Evolutionary conservation across 495 filamentous ascomycete genomes (phyloP).

Genomic region (Lophiostoma macrostomum): DNA sequence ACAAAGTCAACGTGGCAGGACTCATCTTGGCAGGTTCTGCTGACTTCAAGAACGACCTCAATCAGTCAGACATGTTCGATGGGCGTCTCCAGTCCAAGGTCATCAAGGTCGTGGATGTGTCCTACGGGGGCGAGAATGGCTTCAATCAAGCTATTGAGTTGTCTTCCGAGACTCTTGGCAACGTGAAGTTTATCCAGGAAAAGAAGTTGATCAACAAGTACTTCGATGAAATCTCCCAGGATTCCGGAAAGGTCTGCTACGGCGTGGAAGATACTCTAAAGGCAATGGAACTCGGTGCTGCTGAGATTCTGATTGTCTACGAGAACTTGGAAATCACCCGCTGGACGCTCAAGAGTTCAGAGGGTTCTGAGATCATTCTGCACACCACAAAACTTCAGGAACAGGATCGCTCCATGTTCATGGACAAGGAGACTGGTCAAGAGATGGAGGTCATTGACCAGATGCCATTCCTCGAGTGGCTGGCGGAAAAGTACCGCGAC

Average conservation of each 20-base stretch:
- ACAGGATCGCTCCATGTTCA: constrained; percentile 72
- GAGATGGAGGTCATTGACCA: constrained; percentile 92
- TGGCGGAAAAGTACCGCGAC: constrained; percentile 95
- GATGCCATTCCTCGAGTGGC: constrained; percentile 94
- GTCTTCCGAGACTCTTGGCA: constrained; percentile 90
- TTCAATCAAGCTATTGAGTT: constrained; percentile 99
- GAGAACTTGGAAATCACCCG: constrained; percentile 94
- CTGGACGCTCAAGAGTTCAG: constrained; percentile 78
- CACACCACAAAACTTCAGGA: constrained; percentile 90
- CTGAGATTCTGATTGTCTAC: constrained; percentile 93
- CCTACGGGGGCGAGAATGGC: constrained; percentile 97
- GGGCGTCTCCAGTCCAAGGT: constrained; percentile 85
- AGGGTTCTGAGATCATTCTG: constrained; percentile 66
- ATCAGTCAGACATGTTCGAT: constrained; percentile 97
- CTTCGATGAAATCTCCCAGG: constrained; percentile 97
- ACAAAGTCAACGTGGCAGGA: constrained; percentile 96
- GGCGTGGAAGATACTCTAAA: constrained; percentile 97
- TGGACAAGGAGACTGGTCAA: constrained; percentile 89
- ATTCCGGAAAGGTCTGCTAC: constrained; percentile 93
- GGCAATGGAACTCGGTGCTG: constrained; percentile 92
- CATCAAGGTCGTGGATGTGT: constrained; percentile 98
- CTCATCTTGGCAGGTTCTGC: constrained; percentile 93
- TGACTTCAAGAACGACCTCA: constrained; percentile 99
- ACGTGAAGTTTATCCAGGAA: constrained; percentile 99
- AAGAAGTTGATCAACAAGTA: constrained; percentile 99